Percentiles rank a stretch among this genome's conserved stretches.
Conservation (phyloP, 208 protist species). For the Pavlovales sp. region DNA sequence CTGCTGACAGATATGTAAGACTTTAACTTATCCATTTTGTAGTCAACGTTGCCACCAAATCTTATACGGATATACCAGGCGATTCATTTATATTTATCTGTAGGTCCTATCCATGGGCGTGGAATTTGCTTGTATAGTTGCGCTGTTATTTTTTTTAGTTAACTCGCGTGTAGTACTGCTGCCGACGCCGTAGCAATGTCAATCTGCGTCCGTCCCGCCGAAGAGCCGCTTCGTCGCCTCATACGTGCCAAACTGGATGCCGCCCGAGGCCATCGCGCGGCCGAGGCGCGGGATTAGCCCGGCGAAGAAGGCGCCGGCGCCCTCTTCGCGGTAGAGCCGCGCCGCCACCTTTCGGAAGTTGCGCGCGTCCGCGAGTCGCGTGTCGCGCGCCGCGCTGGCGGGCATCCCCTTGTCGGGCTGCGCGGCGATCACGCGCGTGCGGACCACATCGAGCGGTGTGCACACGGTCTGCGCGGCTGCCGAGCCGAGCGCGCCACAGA, state of each 20-base stretch:
- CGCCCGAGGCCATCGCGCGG: not conserved
- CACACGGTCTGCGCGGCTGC: not conserved
- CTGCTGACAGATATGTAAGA: too few species aligned
- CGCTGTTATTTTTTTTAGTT: too few species aligned
- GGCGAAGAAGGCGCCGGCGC: not conserved
- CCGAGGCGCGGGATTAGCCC: not conserved
- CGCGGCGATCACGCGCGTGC: conserved; percentile 1
- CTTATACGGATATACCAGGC: too few species aligned
- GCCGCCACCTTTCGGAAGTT: not conserved
- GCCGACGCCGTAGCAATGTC: too few species aligned
- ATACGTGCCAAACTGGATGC: conserved; percentile 5
- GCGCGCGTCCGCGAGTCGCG: not conserved
- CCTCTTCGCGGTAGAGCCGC: not conserved
- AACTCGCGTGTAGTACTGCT: too few species aligned
- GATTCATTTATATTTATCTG: too few species aligned
- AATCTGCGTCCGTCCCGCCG: not conserved
- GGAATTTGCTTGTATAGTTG: too few species aligned
- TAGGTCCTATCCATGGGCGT: too few species aligned
- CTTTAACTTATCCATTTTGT: too few species aligned
- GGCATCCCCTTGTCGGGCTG: not conserved
- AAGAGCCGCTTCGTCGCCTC: not conserved
- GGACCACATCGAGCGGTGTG: conserved; percentile 32
- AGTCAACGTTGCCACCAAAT: too few species aligned
- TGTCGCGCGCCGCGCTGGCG: not conserved
- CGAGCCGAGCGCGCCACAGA: not conserved